Evolutionary conservation across 2,329 filamentous ascomycete species (phyloP), one percentile per base, ranked within the genome.

Genomic region (Claviceps maximensis): DNA sequence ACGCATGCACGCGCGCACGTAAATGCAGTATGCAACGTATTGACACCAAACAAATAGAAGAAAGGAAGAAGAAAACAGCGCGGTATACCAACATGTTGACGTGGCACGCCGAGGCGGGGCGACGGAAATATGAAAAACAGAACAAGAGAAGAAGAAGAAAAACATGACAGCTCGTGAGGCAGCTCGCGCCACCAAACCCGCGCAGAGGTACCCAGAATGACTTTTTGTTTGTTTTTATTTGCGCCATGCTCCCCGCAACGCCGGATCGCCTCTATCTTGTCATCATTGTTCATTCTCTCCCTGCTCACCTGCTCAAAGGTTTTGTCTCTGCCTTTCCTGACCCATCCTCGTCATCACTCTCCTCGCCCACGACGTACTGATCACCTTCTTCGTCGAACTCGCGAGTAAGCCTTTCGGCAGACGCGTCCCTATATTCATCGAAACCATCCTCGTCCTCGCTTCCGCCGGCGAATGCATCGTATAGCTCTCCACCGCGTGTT

Each of bases 391-490:
- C 48, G 2, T 58, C 57, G 23, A 53, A 42, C 6, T 42, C 65
- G 36, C 59, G 60, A 1, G 61, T 59, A 36, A 67, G 51, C 49
- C 63, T 56, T 19, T 64, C 63, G 7, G 57, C 57, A n/a, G 67
- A 65, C 9, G 60, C 60, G 40, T 74, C 72, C 15, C 71, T 72
- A 36, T 73, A 73, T 47, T 62, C 65, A 4, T 71, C 71, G 41
- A 72, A 69, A 33, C 51, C 52, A 19, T 70, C 63, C 3, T 70
- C 90, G 54, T 91, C 91, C 25, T 79, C 77, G 56, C 79, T 82
- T 51, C 89, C 91, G 17, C 88, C 90, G 0, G 93, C 93, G 75
- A 98, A 98, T 4, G 93, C 93, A 73, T 98, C 93, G 67, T 98
- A 98, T 46, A 98, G 72, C 71, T 97, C 91, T 29, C 91, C 89